Evolutionary conservation across 306 rosid genomes (phyloP).

Genomic region (Sphenostylis stenocarpa): DNA sequence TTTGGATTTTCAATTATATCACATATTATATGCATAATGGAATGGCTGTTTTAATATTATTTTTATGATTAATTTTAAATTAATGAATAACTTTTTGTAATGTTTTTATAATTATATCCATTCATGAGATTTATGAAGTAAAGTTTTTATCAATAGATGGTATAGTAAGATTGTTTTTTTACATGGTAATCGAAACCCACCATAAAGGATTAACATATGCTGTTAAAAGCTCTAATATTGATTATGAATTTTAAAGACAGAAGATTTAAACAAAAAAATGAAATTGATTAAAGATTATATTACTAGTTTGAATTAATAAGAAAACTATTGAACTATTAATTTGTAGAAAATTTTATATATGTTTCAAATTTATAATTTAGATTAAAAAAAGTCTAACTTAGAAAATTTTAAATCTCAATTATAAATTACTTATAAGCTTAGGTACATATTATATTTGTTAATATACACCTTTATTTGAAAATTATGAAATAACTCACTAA

Average conservation of each 20-base stretch:
- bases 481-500: not conserved
- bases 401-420: not conserved
- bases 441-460: not conserved
- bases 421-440: not conserved
- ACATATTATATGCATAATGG: no score
- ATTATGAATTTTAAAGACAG: not conserved
- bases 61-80: no score
- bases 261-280: not conserved
- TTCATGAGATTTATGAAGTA: no score
- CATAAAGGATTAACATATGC: no score
- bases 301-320: not conserved
- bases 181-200: no score
- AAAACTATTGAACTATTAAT: not conserved
- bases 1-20: no score
- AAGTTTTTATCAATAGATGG: no score
- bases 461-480: not conserved
- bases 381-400: not conserved
- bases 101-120: no score
- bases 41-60: no score
- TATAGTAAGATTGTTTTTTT: no score
- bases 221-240: not conserved
- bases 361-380: not conserved
- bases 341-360: not conserved
- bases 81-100: no score
- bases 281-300: not conserved